A percentile compares a stretch with the other conserved stretches of the same genome.
These are phyloP conservation scores for Phytophthora pseudosyringae DNA, from an alignment of 352 stramenopile genomes.

Conservation along the genomic window DNA sequence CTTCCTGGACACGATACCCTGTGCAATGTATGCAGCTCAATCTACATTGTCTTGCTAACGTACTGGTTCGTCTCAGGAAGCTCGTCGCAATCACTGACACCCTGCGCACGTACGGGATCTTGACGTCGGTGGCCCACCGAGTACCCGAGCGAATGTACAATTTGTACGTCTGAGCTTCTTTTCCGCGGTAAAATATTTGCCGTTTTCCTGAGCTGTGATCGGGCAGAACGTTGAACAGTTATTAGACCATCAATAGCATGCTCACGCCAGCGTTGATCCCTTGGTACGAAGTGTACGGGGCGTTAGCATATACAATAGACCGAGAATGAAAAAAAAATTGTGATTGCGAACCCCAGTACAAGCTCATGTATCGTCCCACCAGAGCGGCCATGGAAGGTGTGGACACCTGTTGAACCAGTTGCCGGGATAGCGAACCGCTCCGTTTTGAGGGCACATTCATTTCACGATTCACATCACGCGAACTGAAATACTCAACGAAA, in stretches of 20 bases:
- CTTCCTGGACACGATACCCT: too few relatives aligned
- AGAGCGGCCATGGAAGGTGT: slow-evolving; percentile 46
- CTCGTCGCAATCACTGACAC: too few relatives aligned
- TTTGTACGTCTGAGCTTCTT: slow-evolving; percentile 88
- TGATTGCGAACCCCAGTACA: slow-evolving; percentile 64
- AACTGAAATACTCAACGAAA: slow-evolving; percentile 34
- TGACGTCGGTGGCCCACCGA: slow-evolving; percentile 70
- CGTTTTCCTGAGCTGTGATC: slow-evolving; percentile 67
- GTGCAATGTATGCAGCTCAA: too few relatives aligned
- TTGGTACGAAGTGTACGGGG: slow-evolving; percentile 53
- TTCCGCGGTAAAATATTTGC: slow-evolving; percentile 90
- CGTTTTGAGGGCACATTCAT: slow-evolving; percentile 29
- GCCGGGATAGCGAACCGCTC: slow-evolving; percentile 34
- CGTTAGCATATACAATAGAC: slow-evolving; percentile 44
- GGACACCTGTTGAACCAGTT: slow-evolving; percentile 14
- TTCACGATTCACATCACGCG: slow-evolving; percentile 26
- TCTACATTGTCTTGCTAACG: too few relatives aligned
- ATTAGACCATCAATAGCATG: slow-evolving; percentile 88
- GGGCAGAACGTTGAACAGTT: slow-evolving; percentile 74
- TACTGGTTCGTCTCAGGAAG: too few relatives aligned
- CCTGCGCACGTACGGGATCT: slow-evolving; percentile 86
- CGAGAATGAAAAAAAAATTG: slow-evolving; percentile 71
- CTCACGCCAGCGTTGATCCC: slow-evolving; percentile 65
- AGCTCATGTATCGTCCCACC: slow-evolving; percentile 41
- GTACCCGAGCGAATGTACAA: slow-evolving; percentile 72